Base-by-base conservation (phyloP, 2,329 filamentous ascomycete genomes). In the Hypomyces rosellus region DNA sequence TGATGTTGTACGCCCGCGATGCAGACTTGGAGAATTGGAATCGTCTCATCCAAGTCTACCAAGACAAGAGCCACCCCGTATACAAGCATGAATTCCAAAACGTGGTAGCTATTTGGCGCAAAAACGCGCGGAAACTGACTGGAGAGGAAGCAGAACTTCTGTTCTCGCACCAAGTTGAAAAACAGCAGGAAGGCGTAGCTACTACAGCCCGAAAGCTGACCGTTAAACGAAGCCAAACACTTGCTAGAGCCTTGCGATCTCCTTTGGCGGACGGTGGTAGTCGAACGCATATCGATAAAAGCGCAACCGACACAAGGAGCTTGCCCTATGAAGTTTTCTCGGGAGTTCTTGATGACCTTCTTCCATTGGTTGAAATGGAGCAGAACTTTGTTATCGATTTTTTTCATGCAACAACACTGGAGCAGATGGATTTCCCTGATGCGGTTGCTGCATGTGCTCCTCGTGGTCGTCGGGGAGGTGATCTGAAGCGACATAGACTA, bases 361-460 rank as follows among this genome's bases (percentile, higher is more conserved):
- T 91, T 41, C 88, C 86, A 5, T 77, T 95, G 50, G 84, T 96
- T 52, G 85, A 89, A 59, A 91, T 92, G 66, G 93, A 99, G 69
- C 92, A 99, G 66, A 97, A 96, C 64, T 99, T 97, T 64, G 76
- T 96, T 45, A 84, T 96, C n/a, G 89, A 95, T 59, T 93, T 96
- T 67, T 97, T 97, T 77, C 92, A 97, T 60, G 82, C 93, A 22
- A 88, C 86, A n/a, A 95, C 89, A 2, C 75, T 92, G 25, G 85
- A 90, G 60, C 85, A 83, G 34, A 70, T 80, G 14, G 91, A 96
- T 63, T 97, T 96, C 63, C 78, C 86, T 1, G 93, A 97, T 57
- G 79, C 85, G 3, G 85, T 96, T 15, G 75, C 79, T 16, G 76
- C 80, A 2, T 75, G 75, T 2, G 71, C 78, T 20, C 89, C 90